A percentile compares a stretch with the other conserved stretches of the same genome.
phyloP scores from a whole-genome alignment of 2,329 filamentous ascomycete species.

The Diaporthe ampelina region DNA sequence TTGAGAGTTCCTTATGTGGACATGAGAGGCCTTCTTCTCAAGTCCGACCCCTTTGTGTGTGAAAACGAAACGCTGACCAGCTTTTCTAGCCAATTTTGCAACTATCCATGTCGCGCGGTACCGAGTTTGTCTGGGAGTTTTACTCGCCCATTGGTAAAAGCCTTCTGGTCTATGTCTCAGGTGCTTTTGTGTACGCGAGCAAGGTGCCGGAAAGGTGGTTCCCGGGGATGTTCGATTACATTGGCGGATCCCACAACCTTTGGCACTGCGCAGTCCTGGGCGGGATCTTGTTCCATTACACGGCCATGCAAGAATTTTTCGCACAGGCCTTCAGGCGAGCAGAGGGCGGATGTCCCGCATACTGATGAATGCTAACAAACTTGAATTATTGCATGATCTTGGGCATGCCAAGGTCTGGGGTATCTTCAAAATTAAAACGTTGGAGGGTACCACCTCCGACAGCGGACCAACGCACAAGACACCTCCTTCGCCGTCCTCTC shows the following conservation, averaged over 20 bases:
- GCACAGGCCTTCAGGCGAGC: conserved; percentile 80
- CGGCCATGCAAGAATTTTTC: conserved; percentile 96
- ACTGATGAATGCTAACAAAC: conserved; percentile 50
- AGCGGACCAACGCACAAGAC: conserved; percentile 9
- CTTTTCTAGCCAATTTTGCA: conserved; percentile 78
- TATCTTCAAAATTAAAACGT: conserved; percentile 36
- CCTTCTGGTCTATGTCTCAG: conserved; percentile 85
- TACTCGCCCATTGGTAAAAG: conserved; percentile 91
- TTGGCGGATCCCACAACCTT: conserved; percentile 95
- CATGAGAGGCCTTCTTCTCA: no score
- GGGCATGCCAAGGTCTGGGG: conserved; percentile 24
- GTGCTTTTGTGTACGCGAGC: conserved; percentile 89
- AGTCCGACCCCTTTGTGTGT: neutral
- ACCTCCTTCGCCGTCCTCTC: neutral
- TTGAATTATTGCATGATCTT: conserved; percentile 22
- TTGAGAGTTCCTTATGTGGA: neutral
- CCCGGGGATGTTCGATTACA: conserved; percentile 94
- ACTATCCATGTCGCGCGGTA: conserved; percentile 81
- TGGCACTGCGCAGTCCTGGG: conserved; percentile 97
- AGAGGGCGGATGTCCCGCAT: conserved; percentile 69
- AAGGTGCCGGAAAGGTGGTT: conserved; percentile 94
- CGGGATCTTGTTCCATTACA: conserved; percentile 97
- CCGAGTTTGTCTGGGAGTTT: conserved; percentile 87
- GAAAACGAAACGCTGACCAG: neutral
- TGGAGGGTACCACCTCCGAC: conserved; percentile 33